Evolutionary conservation across 1,284 basidiomycete species (phyloP).

Genomic region (Rhodofomes roseus): DNA sequence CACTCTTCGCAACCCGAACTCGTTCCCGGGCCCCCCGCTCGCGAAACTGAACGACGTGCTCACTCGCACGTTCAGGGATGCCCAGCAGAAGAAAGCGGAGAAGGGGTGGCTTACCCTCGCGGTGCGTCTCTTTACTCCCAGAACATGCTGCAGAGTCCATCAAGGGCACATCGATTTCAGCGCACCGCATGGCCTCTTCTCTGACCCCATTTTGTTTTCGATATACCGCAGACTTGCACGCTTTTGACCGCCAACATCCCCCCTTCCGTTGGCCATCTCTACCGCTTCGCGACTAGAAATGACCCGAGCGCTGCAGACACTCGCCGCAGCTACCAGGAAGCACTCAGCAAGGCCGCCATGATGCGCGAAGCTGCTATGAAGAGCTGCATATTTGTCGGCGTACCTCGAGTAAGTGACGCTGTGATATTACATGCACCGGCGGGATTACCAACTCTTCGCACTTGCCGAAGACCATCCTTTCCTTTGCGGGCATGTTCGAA

Average conservation of each 20-base stretch:
- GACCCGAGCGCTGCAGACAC: slow-evolving; percentile 41
- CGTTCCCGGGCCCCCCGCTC: slow-evolving; percentile 55
- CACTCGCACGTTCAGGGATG: slow-evolving; percentile 56
- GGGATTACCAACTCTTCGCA: neutral
- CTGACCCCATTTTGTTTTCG: neutral
- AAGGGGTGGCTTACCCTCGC: slow-evolving; percentile 83
- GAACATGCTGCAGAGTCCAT: neutral
- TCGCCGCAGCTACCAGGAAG: slow-evolving; percentile 43
- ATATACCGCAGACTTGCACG: slow-evolving; percentile 63
- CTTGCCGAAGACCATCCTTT: slow-evolving; percentile 69
- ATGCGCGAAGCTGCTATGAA: slow-evolving; percentile 95
- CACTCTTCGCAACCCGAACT: slow-evolving; percentile 62
- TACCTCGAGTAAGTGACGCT: slow-evolving; percentile 76
- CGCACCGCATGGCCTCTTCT: slow-evolving; percentile 1
- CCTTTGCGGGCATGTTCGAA: slow-evolving; percentile 71
- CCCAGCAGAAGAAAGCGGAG: slow-evolving; percentile 60
- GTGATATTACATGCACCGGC: slow-evolving; percentile 36
- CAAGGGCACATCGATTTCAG: neutral
- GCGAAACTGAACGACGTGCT: slow-evolving; percentile 55
- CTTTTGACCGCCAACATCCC: slow-evolving; percentile 83
- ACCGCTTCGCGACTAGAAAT: slow-evolving; percentile 66
- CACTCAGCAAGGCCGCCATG: slow-evolving; percentile 70
- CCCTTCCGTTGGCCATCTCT: slow-evolving; percentile 74
- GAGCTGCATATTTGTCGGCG: slow-evolving; percentile 89
- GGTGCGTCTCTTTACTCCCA: slow-evolving; percentile 38